These are phyloP conservation scores for Epichloe amarillans DNA, from an alignment of 2,329 filamentous ascomycete genomes.

Conservation along the genomic window DNA sequence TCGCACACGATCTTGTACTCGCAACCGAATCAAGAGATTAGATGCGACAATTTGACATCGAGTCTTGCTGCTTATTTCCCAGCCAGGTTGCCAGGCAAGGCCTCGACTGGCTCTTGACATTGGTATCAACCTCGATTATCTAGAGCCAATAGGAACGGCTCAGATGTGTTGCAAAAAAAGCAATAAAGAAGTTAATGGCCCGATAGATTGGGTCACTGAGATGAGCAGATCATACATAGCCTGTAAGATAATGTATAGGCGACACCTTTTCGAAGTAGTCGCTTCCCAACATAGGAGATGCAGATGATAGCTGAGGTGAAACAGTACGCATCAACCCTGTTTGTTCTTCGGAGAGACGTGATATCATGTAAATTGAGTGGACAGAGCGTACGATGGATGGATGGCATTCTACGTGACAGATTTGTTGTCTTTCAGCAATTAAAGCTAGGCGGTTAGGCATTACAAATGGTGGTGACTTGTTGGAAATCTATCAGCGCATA, in stretches of 20 bases:
- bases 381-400: background rate
- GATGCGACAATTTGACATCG: background rate
- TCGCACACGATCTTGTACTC: background rate
- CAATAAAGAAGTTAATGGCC: background rate
- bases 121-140: background rate
- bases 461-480: background rate
- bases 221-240: background rate
- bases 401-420: too few species aligned
- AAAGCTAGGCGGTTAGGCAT: background rate
- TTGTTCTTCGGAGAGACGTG: background rate
- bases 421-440: background rate
- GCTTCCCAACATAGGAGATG: background rate
- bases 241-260: background rate
- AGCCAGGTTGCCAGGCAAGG: background rate
- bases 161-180: background rate
- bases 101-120: background rate
- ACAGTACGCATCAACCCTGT: background rate
- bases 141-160: background rate
- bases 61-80: background rate
- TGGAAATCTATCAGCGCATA: too few species aligned
- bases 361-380: background rate
- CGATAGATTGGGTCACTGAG: background rate
- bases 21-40: background rate
- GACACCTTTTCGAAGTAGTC: background rate
- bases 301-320: background rate